Evolutionary conservation across 108 stramenopile genomes (phyloP), one percentile per base, ranked within the genome.

Genomic region (Stephanodiscus minutulus): DNA sequence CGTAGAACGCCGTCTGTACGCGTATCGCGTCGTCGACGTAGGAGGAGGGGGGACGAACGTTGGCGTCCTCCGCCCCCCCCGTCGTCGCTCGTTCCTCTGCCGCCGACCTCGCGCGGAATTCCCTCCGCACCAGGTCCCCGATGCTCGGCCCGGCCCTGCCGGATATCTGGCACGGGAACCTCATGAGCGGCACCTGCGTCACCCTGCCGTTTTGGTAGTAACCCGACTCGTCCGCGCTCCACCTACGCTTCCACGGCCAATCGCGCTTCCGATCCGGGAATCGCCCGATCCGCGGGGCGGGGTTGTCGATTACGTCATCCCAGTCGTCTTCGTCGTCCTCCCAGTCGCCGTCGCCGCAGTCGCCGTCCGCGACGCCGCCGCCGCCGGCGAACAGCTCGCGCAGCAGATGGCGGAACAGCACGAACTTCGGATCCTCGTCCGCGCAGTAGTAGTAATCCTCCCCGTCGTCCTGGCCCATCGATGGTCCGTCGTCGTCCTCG

Each of bases 361-460:
- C 78, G 57, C 18, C 74, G 18, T 77, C 41, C 0, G 64, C 75
- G 11, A 49, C 41, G 7, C 67, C 57, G 29, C 39, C 53, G 0
- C 47, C 57, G 3, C 81, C 83, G 22, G 81, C 70, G 12, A 87
- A 72, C 27, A 85, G 83, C 65, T 89, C 89, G 24, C 87, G 76
- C 1, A 92, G 73, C 49, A 92, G 72, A 22, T 81, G 68, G 8
- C 89, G 89, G 70, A 90, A 90, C 2, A 93, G 64, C 12, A 83
- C 57, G 44, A 48, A 49, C 50, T 83, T 79, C 7, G 78, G 77
- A 64, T 72, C 70, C 56, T 82, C 65, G 13, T 77, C 72, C 46
- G 43, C 35, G 20, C 43, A 36, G 46, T 29, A 39, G 24, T 63
- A 48, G 18, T 47, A 63, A 58, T 44, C 64, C 37, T 24, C 21